These are phyloP conservation scores for Sugiyamaella chiloensis DNA, from an alignment of 805 yeast genomes.

Conservation along the genomic window DNA sequence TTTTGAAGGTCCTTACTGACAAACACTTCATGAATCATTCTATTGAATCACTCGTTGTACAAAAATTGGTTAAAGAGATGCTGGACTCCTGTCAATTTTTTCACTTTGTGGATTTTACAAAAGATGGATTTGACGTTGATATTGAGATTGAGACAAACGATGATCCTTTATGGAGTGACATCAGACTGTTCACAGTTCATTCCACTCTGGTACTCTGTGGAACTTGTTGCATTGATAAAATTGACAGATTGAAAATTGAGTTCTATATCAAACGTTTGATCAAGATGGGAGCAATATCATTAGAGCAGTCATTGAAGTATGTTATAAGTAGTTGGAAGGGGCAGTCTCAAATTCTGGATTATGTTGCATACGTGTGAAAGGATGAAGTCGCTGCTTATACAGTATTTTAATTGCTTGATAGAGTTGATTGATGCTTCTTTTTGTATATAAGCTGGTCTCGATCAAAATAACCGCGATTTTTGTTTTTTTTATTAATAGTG, in stretches of 20 bases:
- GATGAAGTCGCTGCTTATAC: no score
- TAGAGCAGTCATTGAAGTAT: neutral
- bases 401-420: no score
- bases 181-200: neutral
- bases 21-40: neutral
- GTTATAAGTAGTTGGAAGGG: neutral
- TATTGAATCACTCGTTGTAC: neutral
- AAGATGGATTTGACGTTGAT: neutral
- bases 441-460: no score
- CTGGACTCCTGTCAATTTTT: neutral
- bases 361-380: neutral
- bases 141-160: neutral
- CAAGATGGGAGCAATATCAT: neutral
- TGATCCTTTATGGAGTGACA: neutral
- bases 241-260: neutral
- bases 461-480: no score
- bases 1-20: neutral
- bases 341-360: neutral
- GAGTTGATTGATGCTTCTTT: no score
- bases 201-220: neutral
- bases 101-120: neutral
- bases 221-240: neutral
- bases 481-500: no score
- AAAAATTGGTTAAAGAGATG: neutral
- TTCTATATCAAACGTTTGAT: neutral